Evolutionary conservation across 164 flowering plant genomes (phyloP), one percentile per base, ranked within the genome.

Genomic region (Aristolochia californica): DNA sequence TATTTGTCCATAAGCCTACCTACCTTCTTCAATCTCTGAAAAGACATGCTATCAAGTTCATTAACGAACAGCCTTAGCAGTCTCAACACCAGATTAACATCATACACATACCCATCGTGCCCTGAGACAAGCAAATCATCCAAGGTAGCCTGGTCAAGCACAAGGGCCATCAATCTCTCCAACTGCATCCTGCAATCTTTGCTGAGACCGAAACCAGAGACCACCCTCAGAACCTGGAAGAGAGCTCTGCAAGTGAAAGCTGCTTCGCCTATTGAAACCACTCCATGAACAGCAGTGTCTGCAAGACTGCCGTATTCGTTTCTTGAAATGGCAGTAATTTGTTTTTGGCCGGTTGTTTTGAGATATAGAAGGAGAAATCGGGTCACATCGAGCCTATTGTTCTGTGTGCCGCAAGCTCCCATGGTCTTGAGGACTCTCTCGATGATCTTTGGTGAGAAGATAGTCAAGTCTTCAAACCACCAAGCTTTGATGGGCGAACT

Each of bases 381-480:
- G 21, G 93, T 85, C 50, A 85, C 73, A 24, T 75, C 58, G 17
- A 85, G 70, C 67, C 77, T 78, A 70, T 71, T 75, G 62, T 82
- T 79, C 1, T 82, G 82, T 22, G 58, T 56, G 21, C 80, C 81
- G 44, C 56, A 77, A 55, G 68, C 70, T 44, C 81, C 64, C 59
- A 85, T 64, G 21, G 69, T 63, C 48, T 66, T 68, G 44, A 81
- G 60, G 25, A 85, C 38, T 59, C 57, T 73, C 16, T 73, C 81
- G 2, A 87, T 74, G 8, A 76, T 81, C 54, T 60, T 59, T 5
- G 91, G 94, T 20, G 81, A 25, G 13, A 85, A 72, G 17, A 60
- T 52, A 16, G 83, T 59, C 71, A 91, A 44, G 38, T 83, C 91
- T 26, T 85, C 83, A 57, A 85, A 85, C 95, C 96, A 91, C 96